A percentile compares a stretch with the other conserved stretches of the same genome.
These are phyloP conservation scores for Camelina hispida DNA, from an alignment of 345 rosid genomes.

Conservation along the genomic window DNA sequence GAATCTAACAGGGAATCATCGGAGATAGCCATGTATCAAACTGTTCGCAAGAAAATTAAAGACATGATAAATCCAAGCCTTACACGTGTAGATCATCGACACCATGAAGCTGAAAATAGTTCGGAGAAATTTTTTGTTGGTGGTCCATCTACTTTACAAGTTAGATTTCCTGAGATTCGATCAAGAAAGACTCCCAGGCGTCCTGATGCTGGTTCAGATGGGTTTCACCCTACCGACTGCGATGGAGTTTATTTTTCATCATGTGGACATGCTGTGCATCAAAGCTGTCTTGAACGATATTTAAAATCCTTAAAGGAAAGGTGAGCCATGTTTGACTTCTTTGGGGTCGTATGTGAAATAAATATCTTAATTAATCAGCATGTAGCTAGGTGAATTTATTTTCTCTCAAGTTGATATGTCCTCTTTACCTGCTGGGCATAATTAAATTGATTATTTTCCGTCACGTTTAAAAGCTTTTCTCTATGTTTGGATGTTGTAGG, in stretches of 20 bases:
- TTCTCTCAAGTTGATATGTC: not conserved
- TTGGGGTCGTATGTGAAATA: conserved; percentile 6
- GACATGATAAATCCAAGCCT: conserved; percentile 35
- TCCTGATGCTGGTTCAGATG: conserved; percentile 54
- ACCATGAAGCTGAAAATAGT: conserved; percentile 46
- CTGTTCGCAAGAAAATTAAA: conserved; percentile 52
- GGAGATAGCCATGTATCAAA: conserved; percentile 66
- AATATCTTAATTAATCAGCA: conserved; percentile 10
- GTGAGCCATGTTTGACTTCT: conserved; percentile 46
- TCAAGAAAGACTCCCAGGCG: conserved; percentile 58
- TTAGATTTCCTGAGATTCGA: conserved; percentile 56
- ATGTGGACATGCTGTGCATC: conserved; percentile 99
- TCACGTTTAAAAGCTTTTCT: not conserved
- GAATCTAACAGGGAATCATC: conserved; percentile 53
- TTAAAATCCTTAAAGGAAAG: conserved; percentile 84
- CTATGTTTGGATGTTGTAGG: conserved; percentile 50
- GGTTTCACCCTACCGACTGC: conserved; percentile 75
- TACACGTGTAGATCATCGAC: conserved; percentile 36
- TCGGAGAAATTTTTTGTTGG: conserved; percentile 38
- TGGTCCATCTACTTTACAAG: conserved; percentile 57
- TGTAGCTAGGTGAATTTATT: conserved; percentile 25
- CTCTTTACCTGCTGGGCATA: conserved; percentile 15
- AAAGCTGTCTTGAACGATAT: conserved; percentile 84
- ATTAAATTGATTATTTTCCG: conserved; percentile 14
- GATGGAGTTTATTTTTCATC: conserved; percentile 90